Percentiles rank a stretch among this genome's conserved stretches.
Evolutionary conservation across 345 rosid species (phyloP).

Genomic region (Hevea brasiliensis): DNA sequence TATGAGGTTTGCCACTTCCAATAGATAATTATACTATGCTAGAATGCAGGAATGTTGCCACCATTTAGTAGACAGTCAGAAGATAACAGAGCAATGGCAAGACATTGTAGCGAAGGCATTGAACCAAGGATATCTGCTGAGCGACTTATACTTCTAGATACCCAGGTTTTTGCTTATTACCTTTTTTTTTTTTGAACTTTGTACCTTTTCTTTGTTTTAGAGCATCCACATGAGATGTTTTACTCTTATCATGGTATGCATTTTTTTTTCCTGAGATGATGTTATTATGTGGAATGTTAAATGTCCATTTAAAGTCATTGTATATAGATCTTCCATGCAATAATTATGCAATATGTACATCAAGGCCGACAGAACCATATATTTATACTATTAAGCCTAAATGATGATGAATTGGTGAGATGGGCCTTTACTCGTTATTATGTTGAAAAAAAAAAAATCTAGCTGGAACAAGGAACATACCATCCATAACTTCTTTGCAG

Average conservation of each 20-base stretch:
- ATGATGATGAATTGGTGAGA: too few relatives aligned
- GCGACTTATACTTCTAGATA: slow-evolving; percentile 75
- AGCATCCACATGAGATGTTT: neutral
- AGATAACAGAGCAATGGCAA: slow-evolving; percentile 61
- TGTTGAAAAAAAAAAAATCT: neutral
- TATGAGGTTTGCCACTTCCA: neutral
- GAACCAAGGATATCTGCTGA: slow-evolving; percentile 81
- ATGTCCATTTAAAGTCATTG: neutral
- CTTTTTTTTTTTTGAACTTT: slow-evolving; percentile 10
- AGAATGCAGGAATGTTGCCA: slow-evolving; percentile 66
- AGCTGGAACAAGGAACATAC: neutral
- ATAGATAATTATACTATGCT: slow-evolving; percentile 11
- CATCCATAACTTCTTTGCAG: neutral
- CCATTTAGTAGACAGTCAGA: slow-evolving; percentile 65
- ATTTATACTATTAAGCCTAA: neutral
- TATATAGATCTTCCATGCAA: neutral
- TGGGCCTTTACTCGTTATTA: neutral
- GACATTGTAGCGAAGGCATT: slow-evolving; percentile 70
- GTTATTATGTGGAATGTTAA: neutral
- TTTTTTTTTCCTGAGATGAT: too few relatives aligned
- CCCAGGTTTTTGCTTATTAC: slow-evolving; percentile 49
- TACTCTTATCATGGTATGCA: neutral
- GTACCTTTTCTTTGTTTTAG: too few relatives aligned
- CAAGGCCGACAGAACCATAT: neutral
- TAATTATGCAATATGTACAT: neutral